Conservation (phyloP, 2,329 filamentous ascomycete species). For the Paracoccidioides brasiliensis region DNA sequence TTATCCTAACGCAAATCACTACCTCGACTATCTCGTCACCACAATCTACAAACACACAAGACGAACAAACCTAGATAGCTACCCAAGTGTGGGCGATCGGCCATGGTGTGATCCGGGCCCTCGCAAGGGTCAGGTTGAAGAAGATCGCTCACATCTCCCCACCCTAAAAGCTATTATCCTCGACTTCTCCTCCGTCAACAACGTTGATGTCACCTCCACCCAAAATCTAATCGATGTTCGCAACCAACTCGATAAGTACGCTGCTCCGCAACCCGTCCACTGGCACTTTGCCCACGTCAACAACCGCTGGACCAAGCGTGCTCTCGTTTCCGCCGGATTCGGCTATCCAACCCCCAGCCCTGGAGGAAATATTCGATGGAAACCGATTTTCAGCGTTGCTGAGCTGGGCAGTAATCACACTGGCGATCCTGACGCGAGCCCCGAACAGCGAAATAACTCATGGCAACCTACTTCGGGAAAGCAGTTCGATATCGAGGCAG, state of each 20-base stretch:
- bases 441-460: constrained; percentile 43
- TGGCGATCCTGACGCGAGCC: constrained; percentile 55
- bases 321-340: constrained; percentile 75
- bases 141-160: constrained; percentile 43
- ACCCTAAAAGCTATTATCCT: constrained; percentile 80
- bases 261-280: constrained; percentile 67
- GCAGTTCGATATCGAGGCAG: constrained; percentile 8
- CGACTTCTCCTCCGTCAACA: constrained; percentile 87
- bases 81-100: constrained; percentile 56
- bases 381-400: constrained; percentile 87
- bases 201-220: constrained; percentile 83
- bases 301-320: constrained; percentile 90
- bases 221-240: constrained; percentile 89
- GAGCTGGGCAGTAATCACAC: constrained; percentile 63
- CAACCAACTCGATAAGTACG: constrained; percentile 81
- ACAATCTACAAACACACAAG: constrained; percentile 60
- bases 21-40: constrained; percentile 63
- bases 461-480: constrained; percentile 14
- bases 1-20: constrained; percentile 85
- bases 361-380: constrained; percentile 57
- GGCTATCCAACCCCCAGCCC: constrained; percentile 56
- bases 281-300: constrained; percentile 95
- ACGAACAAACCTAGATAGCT: constrained; percentile 59
- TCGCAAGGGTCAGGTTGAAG: constrained; percentile 40
- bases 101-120: constrained; percentile 94